A percentile compares a stretch with the other conserved stretches of the same genome.
phyloP scores from a whole-genome alignment of 495 filamentous ascomycete genomes.

The Rusavskia elegans region DNA sequence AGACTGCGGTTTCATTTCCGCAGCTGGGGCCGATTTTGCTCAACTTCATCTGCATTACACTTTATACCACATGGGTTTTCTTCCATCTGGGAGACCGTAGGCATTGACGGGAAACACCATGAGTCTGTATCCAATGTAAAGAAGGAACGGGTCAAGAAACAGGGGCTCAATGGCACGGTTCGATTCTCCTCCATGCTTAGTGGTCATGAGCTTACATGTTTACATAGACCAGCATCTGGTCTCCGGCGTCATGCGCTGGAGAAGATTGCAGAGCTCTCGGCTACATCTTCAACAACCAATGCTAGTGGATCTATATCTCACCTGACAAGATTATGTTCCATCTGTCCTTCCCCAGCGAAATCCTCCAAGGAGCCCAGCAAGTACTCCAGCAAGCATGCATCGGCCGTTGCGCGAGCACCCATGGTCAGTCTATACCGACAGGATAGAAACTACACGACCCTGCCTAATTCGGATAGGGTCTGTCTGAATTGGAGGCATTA shows the following conservation, averaged over 20 bases:
- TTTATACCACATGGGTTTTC: no score
- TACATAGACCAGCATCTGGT: background rate
- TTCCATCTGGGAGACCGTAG: no score
- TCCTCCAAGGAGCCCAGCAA: conserved; percentile 24
- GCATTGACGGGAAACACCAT: no score
- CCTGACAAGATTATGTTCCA: conserved; percentile 43
- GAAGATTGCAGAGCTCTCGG: conserved; percentile 51
- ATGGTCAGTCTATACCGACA: conserved; percentile 27
- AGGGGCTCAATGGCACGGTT: conserved; percentile 1
- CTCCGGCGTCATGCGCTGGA: conserved; percentile 48
- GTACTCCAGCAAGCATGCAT: conserved; percentile 20
- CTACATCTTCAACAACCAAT: conserved; percentile 23
- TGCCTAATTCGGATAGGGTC: conserved; percentile 26
- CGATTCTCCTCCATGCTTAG: background rate
- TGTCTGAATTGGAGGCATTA: conserved; percentile 78
- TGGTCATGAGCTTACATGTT: background rate
- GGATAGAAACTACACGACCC: background rate
- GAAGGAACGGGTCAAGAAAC: background rate
- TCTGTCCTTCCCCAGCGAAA: conserved; percentile 23
- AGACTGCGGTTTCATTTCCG: no score
- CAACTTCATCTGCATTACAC: no score
- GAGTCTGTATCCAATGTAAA: background rate
- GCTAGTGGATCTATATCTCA: conserved; percentile 46
- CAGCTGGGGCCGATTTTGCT: no score
- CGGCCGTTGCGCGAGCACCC: conserved; percentile 29